Base-by-base conservation (phyloP, 2,329 filamentous ascomycete species). In the Alternaria atra region DNA sequence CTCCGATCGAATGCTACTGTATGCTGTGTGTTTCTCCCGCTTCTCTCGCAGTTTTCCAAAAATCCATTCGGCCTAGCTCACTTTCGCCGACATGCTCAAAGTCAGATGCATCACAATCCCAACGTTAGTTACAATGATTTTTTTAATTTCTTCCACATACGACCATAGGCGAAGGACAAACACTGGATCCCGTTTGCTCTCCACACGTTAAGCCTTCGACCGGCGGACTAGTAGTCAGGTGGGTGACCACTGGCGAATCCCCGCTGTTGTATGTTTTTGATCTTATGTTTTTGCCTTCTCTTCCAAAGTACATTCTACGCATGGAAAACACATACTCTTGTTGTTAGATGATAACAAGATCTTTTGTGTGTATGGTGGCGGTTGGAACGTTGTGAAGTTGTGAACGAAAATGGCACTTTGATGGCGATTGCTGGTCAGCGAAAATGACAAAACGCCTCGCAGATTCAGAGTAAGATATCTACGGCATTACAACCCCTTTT, bases 111-210 rank as follows among this genome's bases (percentile, higher is more conserved):
- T 15, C 1, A 25, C 20, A 25, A 42, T 23, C 7, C 10, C 20
- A n/a, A 29, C 25, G 9, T 44, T 29, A n/a, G 8, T n/a, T 44
- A 44, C 3, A 1, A 29, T 29, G 4, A n/a, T 29, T 17, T 44
- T 29, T 5, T 5, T 9, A 3, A 6, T 30, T 32, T 35, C 46
- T 23, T 50, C 13, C 53, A 54, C 55, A 58, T 58, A 58, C 55
- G 50, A 58, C 55, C 55, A 58, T 17, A 58, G 55, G 48, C 40
- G 37, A 46, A 53, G 55, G 30, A 37, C 7, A 43, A 46, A 46
- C 55, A 46, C 40, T 5, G 55, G 55, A 58, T 58, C 55, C 55
- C 55, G 55, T 58, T 43, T 32, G 55, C 55, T 58, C 55, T 58
- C 55, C 55, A 50, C 30, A 58, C 46, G 48, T 52, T 58, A 58